These are phyloP conservation scores for Lactarius pseudohatsudake DNA, from an alignment of 768 basidiomycete species.

Conservation along the genomic window DNA sequence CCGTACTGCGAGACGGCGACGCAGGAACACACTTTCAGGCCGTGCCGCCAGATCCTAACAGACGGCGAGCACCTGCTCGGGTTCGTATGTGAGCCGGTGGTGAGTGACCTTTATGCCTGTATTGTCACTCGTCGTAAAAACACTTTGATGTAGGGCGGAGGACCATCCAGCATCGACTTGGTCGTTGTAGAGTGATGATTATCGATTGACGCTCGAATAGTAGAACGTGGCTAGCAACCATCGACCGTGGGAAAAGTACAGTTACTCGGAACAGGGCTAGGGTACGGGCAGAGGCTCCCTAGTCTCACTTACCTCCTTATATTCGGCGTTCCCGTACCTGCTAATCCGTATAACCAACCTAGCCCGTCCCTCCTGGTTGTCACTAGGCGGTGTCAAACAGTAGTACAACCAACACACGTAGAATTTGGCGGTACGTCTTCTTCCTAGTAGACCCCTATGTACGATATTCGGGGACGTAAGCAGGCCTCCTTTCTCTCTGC, in stretches of 20 bases:
- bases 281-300: background rate
- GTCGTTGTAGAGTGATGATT: background rate
- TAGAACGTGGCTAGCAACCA: background rate
- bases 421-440: background rate
- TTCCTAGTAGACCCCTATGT: background rate
- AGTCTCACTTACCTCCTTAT: background rate
- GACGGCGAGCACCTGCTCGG: conserved; percentile 2
- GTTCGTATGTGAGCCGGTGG: background rate
- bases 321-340: background rate
- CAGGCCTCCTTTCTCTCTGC: background rate
- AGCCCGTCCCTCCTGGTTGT: background rate
- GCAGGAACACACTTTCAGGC: background rate
- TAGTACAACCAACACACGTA: too few species aligned
- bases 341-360: background rate
- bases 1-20: conserved; percentile 6
- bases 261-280: background rate
- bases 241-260: conserved; percentile 12
- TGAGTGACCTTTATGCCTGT: background rate
- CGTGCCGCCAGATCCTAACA: background rate
- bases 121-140: background rate
- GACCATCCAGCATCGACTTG: background rate
- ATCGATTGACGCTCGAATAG: too few species aligned
- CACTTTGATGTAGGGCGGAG: background rate
- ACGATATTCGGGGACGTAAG: background rate
- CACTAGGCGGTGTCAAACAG: background rate